Percentiles rank a stretch among this genome's conserved stretches.
Evolutionary conservation across 768 basidiomycete species (phyloP).

Genomic region (Coprinopsis strossmayeri): DNA sequence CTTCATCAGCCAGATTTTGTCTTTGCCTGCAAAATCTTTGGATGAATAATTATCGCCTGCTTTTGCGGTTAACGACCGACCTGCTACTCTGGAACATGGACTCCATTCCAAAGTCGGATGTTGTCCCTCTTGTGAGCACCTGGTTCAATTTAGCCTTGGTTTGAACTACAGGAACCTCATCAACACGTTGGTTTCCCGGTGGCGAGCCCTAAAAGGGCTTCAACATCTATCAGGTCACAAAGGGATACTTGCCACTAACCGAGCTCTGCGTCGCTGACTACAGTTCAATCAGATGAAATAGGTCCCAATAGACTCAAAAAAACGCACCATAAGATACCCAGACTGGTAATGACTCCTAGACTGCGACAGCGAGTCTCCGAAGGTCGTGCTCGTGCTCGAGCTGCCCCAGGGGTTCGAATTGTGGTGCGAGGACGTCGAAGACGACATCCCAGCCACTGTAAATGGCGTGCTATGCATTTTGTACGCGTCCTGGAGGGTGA

Average conservation of each 20-base stretch:
- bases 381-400: conserved; percentile 40
- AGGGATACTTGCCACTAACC: conserved; percentile 23
- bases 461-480: conserved; percentile 45
- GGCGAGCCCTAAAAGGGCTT: conserved; percentile 38
- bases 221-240: not conserved
- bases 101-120: conserved; percentile 74
- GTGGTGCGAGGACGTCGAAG: conserved; percentile 39
- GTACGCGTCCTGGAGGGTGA: no score
- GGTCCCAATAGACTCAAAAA: not conserved
- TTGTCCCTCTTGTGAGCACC: conserved; percentile 53
- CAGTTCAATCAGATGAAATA: not conserved
- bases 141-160: conserved; percentile 81
- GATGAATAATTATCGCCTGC: no score
- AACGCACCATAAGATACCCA: conserved; percentile 71
- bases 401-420: conserved; percentile 47
- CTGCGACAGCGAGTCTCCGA: conserved; percentile 65
- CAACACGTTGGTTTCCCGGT: conserved; percentile 55
- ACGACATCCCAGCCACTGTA: conserved; percentile 56
- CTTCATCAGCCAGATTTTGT: conserved; percentile 63
- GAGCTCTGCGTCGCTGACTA: conserved; percentile 61
- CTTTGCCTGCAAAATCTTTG: conserved; percentile 36
- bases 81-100: conserved; percentile 78
- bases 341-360: conserved; percentile 74
- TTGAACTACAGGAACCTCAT: conserved; percentile 69
- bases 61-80: conserved; percentile 24